Evolutionary conservation across 345 rosid genomes (phyloP), one percentile per base, ranked within the genome.

Genomic region (Populus pruinosa): DNA sequence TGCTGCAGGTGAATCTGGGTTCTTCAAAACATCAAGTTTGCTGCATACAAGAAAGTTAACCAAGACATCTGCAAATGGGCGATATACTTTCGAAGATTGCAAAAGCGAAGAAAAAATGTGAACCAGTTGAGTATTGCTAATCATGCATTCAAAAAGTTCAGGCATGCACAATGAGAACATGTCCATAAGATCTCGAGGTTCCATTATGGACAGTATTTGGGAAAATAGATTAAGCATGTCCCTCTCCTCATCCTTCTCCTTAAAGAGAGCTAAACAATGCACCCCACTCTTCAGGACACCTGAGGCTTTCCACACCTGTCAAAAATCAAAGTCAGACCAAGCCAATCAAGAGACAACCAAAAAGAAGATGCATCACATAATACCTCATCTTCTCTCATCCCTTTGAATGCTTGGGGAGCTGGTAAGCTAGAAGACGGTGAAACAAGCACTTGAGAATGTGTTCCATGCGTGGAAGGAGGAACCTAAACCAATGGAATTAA

Each of bases 341-440:
- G 79, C 69, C 70, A 78, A 81, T 61, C 69, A 53, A 71, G 38
- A 29, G 56, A 74, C 6, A 36, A 55, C n/a, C 44, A 67, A 44
- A 43, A 53, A 14, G 35, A 36, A n/a, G 12, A 56, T 23, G 10
- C 25, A 8, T 56, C 25, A 25, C 12, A 72, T 11, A 55, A 55
- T 88, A 96, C 99, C 99, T 96, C 99, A 85, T 96, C 99, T 87
- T 96, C 97, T 78, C 93, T 87, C 96, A 94, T 84, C 83, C 98
- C 99, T 88, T 90, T 96, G 85, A 92, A 92, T 49, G 88, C 93
- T 85, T 92, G 97, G 76, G 93, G 85, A 67, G 88, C 87, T 18
- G 90, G 85, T 76, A 87, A 63, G 78, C 78, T 87, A 73, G 97
- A 84, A 55, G 94, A 80, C 47, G 89, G 81, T 71, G 97, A 83